Evolutionary conservation across 768 basidiomycete species (phyloP).

Genomic region (Porphyrellus cyaneotinctus): DNA sequence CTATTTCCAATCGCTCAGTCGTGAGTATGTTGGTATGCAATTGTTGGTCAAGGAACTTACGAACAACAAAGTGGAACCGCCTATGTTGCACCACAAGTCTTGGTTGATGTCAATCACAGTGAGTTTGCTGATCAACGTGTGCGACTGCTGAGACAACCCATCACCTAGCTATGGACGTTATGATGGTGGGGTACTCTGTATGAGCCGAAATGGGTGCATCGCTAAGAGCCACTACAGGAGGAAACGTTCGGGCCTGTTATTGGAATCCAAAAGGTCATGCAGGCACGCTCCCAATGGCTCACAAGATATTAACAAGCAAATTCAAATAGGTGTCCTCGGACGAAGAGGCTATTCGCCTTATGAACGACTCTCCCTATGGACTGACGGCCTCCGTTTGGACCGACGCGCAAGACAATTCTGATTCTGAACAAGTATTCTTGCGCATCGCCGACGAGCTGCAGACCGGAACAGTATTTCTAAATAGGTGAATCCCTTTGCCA

Average conservation of each 20-base stretch:
- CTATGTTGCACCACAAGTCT: constrained; percentile 87
- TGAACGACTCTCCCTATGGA: constrained; percentile 97
- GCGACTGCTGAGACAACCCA: constrained; percentile 1
- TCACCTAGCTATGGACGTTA: constrained; percentile 77
- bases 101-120: constrained; percentile 88
- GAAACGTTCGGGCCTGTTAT: constrained; percentile 93
- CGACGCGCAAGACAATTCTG: constrained; percentile 50
- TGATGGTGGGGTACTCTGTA: constrained; percentile 56
- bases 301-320: not conserved
- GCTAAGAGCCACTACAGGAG: constrained; percentile 41
- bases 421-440: constrained; percentile 68
- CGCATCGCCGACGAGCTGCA: constrained; percentile 63
- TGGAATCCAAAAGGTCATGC: constrained; percentile 82
- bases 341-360: constrained; percentile 81
- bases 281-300: not conserved
- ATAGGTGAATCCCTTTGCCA: constrained; percentile 47
- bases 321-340: constrained; percentile 65
- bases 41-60: not conserved
- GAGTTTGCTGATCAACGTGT: constrained; percentile 29
- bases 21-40: constrained; percentile 39
- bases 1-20: constrained; percentile 63
- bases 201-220: not conserved
- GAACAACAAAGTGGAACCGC: constrained; percentile 58
- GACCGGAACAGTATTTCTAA: constrained; percentile 91
- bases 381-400: constrained; percentile 97